Evolutionary conservation across 2,329 filamentous ascomycete genomes (phyloP).

Genomic region (Sporothrix dimorphospora): DNA sequence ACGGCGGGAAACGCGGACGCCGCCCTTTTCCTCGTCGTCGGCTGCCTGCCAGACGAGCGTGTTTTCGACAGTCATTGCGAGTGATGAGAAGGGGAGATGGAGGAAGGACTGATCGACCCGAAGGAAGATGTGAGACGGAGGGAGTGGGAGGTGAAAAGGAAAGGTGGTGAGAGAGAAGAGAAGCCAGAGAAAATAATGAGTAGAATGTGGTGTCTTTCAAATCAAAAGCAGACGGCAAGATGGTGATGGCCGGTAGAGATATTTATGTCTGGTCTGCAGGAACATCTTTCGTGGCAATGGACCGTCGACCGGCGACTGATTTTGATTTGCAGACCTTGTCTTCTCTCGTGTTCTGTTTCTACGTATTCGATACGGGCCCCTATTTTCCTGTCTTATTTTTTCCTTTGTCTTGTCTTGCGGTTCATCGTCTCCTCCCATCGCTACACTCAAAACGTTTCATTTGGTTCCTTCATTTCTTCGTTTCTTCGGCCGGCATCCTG

Average conservation of each 20-base stretch:
- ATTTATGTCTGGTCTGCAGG: constrained; percentile 15
- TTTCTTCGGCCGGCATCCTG: not conserved
- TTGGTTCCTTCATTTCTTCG: no score
- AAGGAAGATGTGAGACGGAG: constrained; percentile 4
- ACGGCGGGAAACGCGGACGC: not conserved
- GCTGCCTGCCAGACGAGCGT: constrained; percentile 12
- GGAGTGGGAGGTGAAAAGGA: not conserved
- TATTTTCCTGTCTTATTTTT: not conserved
- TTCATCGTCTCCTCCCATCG: not conserved
- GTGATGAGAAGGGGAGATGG: not conserved
- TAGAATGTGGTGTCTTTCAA: not conserved
- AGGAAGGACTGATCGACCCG: not conserved
- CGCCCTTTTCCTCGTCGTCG: constrained; percentile 20
- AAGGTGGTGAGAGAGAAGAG: not conserved
- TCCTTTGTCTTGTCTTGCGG: not conserved
- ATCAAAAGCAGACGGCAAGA: not conserved
- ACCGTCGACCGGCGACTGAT: no score
- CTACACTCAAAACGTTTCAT: not conserved
- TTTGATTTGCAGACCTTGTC: not conserved
- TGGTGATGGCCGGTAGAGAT: not conserved
- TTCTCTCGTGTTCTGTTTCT: not conserved
- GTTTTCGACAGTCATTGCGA: constrained; percentile 18
- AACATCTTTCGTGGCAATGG: not conserved
- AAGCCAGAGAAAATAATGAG: not conserved
- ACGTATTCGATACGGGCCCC: not conserved